Evolutionary conservation across 352 stramenopile genomes (phyloP).

Genomic region (Heterotrichella gracilis): DNA sequence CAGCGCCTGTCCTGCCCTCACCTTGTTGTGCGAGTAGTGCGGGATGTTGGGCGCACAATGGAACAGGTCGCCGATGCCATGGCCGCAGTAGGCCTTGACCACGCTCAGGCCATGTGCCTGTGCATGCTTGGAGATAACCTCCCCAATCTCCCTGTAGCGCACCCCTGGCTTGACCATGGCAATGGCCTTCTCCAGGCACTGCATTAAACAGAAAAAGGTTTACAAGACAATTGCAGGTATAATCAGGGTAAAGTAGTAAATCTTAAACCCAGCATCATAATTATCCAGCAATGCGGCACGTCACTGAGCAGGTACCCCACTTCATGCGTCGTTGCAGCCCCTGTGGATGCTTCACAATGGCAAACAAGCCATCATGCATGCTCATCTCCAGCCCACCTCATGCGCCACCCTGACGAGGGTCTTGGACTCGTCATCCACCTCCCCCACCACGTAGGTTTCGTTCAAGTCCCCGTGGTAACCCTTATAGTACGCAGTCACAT

Average conservation of each 20-base stretch:
- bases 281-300: too few species aligned
- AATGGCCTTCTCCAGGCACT: conserved; percentile 46
- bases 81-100: conserved; percentile 81
- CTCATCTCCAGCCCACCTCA: too few species aligned
- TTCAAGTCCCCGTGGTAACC: conserved; percentile 87
- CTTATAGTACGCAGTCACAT: conserved; percentile 78
- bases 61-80: conserved; percentile 79
- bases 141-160: conserved; percentile 70
- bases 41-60: conserved; percentile 77
- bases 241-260: too few species aligned
- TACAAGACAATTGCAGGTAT: too few species aligned
- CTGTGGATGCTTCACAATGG: too few species aligned
- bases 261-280: too few species aligned
- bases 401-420: conserved; percentile 54
- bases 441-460: conserved; percentile 81
- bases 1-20: conserved; percentile 23
- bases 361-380: too few species aligned
- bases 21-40: conserved; percentile 92
- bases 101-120: conserved; percentile 48
- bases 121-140: conserved; percentile 51
- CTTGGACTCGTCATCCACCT: conserved; percentile 55
- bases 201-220: too few species aligned
- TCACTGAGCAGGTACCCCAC: too few species aligned
- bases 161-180: conserved; percentile 59
- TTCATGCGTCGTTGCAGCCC: too few species aligned